Percentiles rank a stretch among this genome's conserved stretches.
These are phyloP conservation scores for Chlorella sp. DNA, from an alignment of 139 green algal species.

Conservation along the genomic window DNA sequence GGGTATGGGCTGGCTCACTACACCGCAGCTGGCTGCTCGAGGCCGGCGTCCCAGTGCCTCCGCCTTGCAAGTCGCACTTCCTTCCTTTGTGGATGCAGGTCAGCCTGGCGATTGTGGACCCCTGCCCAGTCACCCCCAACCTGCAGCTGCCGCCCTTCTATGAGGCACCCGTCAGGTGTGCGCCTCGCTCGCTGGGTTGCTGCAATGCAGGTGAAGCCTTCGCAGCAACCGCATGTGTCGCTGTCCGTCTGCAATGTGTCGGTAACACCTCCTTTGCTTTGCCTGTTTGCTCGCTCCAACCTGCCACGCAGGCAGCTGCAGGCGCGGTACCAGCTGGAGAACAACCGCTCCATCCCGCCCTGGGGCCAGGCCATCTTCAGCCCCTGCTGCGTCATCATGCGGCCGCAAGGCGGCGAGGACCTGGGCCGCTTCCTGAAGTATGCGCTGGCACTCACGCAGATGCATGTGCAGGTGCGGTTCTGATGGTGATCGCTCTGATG, in stretches of 20 bases:
- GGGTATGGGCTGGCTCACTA: no score
- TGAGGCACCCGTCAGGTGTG: conserved; percentile 35
- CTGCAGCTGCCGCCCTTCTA: conserved; percentile 72
- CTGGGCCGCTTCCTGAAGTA: conserved; percentile 77
- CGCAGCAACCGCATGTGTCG: no score
- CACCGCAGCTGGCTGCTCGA: no score
- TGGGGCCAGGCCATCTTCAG: conserved; percentile 85
- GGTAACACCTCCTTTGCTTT: no score
- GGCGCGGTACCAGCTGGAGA: conserved; percentile 45
- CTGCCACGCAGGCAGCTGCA: conserved; percentile 65
- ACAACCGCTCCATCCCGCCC: conserved; percentile 69
- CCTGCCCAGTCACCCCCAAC: conserved; percentile 63
- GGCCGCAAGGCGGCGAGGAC: conserved; percentile 51
- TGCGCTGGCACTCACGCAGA: conserved; percentile 48
- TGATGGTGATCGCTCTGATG: no score
- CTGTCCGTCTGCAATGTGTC: no score
- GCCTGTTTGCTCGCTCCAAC: neutral
- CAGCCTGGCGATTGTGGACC: conserved; percentile 77
- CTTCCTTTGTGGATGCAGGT: no score
- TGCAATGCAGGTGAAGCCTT: no score
- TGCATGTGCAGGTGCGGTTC: conserved; percentile 57
- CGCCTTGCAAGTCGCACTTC: no score
- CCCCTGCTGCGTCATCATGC: conserved; percentile 71
- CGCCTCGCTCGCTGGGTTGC: no score
- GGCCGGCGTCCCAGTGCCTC: no score